Conservation (phyloP, 352 stramenopile genomes). For the Globisporangium carolinianum region DNA sequence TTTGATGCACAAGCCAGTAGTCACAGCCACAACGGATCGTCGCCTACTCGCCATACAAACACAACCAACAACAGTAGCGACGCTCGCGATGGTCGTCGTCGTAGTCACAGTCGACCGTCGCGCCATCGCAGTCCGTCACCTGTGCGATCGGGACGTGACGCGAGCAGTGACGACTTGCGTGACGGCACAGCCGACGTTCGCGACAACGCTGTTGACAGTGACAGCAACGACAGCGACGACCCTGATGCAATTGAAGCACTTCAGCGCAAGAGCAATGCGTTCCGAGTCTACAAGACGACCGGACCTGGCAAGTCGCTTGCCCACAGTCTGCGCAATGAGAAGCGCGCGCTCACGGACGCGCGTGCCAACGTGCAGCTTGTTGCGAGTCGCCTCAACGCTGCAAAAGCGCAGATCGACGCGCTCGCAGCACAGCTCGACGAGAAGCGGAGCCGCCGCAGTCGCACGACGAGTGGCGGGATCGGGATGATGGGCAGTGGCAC, state of each 20-base stretch:
- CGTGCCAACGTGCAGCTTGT: constrained; percentile 74
- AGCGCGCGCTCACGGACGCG: constrained; percentile 63
- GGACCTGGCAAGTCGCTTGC: constrained; percentile 55
- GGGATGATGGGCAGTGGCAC: neutral
- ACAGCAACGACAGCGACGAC: constrained; percentile 5
- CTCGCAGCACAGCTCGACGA: constrained; percentile 51
- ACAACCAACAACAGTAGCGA: neutral
- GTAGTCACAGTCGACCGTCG: neutral
- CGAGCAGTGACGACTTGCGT: constrained; percentile 7
- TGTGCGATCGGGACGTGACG: constrained; percentile 13
- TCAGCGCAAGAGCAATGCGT: constrained; percentile 59
- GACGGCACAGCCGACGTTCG: constrained; percentile 13
- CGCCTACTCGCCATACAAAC: neutral
- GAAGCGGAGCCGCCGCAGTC: constrained; percentile 37
- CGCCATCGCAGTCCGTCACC: constrained; percentile 31
- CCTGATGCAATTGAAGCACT: constrained; percentile 10
- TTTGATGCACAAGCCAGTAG: neutral
- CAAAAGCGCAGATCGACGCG: constrained; percentile 74
- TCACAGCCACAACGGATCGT: neutral
- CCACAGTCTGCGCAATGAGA: constrained; percentile 55
- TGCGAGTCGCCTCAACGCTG: constrained; percentile 61
- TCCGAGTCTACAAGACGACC: constrained; percentile 53
- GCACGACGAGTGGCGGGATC: neutral
- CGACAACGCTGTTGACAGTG: constrained; percentile 18
- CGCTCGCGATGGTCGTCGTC: neutral